Percentiles rank a stretch among this genome's conserved stretches.
Conservation (phyloP, 2,329 filamentous ascomycete species). For the Diplodia scrobiculata region DNA sequence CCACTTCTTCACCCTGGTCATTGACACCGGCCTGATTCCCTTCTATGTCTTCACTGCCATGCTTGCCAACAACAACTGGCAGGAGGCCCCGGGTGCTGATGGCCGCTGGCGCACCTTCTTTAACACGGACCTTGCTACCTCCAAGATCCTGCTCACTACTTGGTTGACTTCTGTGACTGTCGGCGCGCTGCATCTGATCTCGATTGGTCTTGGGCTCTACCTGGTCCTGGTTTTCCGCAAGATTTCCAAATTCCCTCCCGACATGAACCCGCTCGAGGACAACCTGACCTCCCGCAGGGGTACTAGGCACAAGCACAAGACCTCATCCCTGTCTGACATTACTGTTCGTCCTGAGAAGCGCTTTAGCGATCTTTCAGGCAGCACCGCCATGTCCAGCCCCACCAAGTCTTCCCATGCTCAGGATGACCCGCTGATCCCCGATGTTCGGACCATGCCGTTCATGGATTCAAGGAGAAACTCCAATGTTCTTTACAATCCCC, state of each 20-base stretch:
- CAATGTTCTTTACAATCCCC: conserved; percentile 47
- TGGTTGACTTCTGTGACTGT: conserved; percentile 68
- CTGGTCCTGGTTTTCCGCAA: conserved; percentile 77
- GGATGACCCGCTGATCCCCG: conserved; percentile 44
- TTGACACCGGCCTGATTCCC: conserved; percentile 68
- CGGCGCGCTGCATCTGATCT: conserved; percentile 69
- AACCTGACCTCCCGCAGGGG: conserved; percentile 71
- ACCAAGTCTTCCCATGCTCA: conserved; percentile 45
- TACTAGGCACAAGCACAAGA: conserved; percentile 72
- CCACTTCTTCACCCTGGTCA: conserved; percentile 76
- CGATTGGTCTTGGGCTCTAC: conserved; percentile 71
- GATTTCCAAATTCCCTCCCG: conserved; percentile 79
- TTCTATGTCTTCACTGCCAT: conserved; percentile 64
- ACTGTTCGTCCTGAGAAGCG: conserved; percentile 53
- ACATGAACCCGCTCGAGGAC: conserved; percentile 92
- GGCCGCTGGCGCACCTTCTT: conserved; percentile 72
- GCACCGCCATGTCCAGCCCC: conserved; percentile 44
- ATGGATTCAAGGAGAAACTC: conserved; percentile 73
- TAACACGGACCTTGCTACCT: conserved; percentile 55
- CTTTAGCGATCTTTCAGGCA: conserved; percentile 54
- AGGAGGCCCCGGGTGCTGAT: conserved; percentile 47
- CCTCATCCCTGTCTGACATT: conserved; percentile 53
- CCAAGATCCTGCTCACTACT: conserved; percentile 64
- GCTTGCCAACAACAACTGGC: conserved; percentile 56
- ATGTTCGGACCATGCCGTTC: conserved; percentile 67